phyloP scores from a whole-genome alignment of 176 grass and related monocot species.

The Ensete ventricosum region DNA sequence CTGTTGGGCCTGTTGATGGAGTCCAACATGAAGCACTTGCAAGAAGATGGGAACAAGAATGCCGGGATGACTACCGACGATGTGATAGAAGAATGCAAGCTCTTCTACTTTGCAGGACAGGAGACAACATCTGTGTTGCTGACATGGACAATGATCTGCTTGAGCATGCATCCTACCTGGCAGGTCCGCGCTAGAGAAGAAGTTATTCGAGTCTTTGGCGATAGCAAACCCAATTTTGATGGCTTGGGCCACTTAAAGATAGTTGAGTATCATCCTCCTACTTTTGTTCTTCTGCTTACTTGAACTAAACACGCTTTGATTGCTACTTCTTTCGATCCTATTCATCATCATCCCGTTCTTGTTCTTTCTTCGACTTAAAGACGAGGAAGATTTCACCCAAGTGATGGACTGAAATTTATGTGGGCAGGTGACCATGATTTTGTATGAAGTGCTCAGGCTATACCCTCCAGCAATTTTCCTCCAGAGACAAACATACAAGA shows the following conservation, averaged over 20 bases:
- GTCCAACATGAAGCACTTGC: conserved; percentile 37
- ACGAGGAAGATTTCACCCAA: background rate
- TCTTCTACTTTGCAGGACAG: conserved; percentile 79
- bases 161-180: conserved; percentile 78
- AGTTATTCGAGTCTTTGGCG: conserved; percentile 43
- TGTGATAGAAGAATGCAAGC: conserved; percentile 59
- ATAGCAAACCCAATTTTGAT: conserved; percentile 39
- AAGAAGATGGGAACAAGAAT: conserved; percentile 28
- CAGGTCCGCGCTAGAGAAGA: conserved; percentile 57
- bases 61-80: conserved; percentile 42
- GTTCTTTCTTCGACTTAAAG: background rate
- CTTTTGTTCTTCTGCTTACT: too few relatives aligned
- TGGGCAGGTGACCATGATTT: conserved; percentile 40
- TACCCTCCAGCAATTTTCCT: conserved; percentile 23
- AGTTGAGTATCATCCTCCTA: conserved; percentile 25
- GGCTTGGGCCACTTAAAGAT: conserved; percentile 40
- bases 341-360: too few relatives aligned
- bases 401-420: background rate
- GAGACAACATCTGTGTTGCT: conserved; percentile 53
- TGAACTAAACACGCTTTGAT: too few relatives aligned
- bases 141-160: conserved; percentile 42
- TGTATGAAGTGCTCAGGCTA: conserved; percentile 38
- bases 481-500: conserved; percentile 18
- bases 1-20: conserved; percentile 56
- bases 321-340: too few relatives aligned